Conservation (phyloP, 2,329 filamentous ascomycete genomes). For the Rutstroemia sp. region DNA sequence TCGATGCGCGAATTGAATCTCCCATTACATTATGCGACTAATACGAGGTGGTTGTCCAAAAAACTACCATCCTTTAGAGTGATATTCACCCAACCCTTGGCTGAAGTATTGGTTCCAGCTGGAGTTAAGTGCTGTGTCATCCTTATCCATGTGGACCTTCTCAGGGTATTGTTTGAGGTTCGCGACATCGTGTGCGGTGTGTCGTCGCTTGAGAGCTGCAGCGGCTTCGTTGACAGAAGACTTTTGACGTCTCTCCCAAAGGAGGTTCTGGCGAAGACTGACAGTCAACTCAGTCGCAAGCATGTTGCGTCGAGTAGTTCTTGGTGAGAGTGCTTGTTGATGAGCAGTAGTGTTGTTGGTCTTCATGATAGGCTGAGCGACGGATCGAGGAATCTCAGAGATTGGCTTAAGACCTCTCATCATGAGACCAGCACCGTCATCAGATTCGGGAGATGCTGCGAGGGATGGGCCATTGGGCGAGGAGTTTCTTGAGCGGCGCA, state of each 20-base stretch:
- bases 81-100: slow-evolving; percentile 72
- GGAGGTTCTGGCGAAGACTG: slow-evolving; percentile 80
- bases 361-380: slow-evolving; percentile 70
- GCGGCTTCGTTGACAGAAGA: slow-evolving; percentile 66
- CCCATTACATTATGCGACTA: slow-evolving; percentile 24
- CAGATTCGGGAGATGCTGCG: slow-evolving; percentile 40
- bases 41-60: slow-evolving; percentile 8
- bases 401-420: slow-evolving; percentile 38
- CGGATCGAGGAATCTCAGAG: slow-evolving; percentile 48
- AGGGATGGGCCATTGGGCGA: slow-evolving; percentile 63
- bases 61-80: slow-evolving; percentile 73
- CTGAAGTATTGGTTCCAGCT: slow-evolving; percentile 85
- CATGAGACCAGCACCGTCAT: slow-evolving; percentile 42
- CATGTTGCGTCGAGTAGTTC: slow-evolving; percentile 93
- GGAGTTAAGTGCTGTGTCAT: slow-evolving; percentile 50
- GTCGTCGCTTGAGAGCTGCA: slow-evolving; percentile 79
- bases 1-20: slow-evolving; percentile 16
- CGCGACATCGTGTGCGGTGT: slow-evolving; percentile 85
- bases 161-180: slow-evolving; percentile 80
- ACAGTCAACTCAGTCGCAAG: slow-evolving; percentile 89
- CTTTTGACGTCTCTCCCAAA: slow-evolving; percentile 95
- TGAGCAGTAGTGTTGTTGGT: slow-evolving; percentile 52
- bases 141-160: slow-evolving; percentile 49
- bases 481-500: slow-evolving; percentile 54
- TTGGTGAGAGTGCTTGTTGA: slow-evolving; percentile 76